Base-by-base conservation (phyloP, 306 rosid genomes). In the Prunus kanzakura region DNA sequence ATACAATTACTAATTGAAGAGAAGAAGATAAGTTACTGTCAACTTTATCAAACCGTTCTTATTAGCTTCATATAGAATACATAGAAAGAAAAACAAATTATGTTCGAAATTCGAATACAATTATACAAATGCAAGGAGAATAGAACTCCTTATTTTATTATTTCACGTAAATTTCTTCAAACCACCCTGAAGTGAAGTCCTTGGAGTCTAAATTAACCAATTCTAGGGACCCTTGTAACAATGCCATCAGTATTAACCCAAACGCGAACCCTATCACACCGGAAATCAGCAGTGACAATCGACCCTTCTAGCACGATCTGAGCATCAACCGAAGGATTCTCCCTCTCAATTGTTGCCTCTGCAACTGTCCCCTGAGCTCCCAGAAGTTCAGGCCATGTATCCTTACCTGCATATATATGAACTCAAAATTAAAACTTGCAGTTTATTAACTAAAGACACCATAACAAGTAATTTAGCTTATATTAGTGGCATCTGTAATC, bases 331-430 rank as follows among this genome's bases (percentile, higher is more conserved):
- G 0, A 27, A 12, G 82, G 63, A 22, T 90, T 90, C 67, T 88
- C 90, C 7, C 61, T 78, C 76, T 69, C 69, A 19, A 87, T 76
- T 3, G 50, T 80, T 69, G 62, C 67, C 69, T 61, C 72, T 19
- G 91, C 96, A 23, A 23, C 77, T 29, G 66, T 49, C 70, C 87
- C 91, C 6, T 82, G 19, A 23, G 62, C 65, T 18, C 93, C 91
- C 14, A 88, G 71, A 64, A 88, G 76, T 75, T 88, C 93, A 0
- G 87, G 82, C 96, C 96, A 88, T n/a, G 91, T 67, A 20, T 54
- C 64, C 77, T 90, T 90, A 38, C 90, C 57, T 52, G 57, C 57
- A 16, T 4, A 47, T 13, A 52, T 14, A 14, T 10, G 51, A 47
- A 47, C 51, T 47, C 14, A 47, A 47, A 11, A 47, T 47, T 12